These are phyloP conservation scores for Shiraia sp. DNA, from an alignment of 2,329 filamentous ascomycete genomes.

Conservation along the genomic window DNA sequence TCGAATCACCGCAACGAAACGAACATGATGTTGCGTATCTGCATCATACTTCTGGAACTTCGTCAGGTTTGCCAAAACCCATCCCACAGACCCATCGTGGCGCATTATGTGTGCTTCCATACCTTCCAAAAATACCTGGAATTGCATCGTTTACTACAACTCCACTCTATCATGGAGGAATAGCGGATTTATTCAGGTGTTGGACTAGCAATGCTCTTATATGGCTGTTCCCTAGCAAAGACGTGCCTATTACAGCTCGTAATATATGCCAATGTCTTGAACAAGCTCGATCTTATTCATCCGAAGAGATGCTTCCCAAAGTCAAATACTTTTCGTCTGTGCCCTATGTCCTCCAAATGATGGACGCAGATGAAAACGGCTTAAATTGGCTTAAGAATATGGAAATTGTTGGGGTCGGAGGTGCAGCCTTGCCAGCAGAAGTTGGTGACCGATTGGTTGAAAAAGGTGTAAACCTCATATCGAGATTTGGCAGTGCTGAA, in stretches of 20 bases:
- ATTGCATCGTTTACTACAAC: constrained; percentile 66
- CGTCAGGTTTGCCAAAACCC: constrained; percentile 64
- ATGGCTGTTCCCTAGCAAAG: constrained; percentile 64
- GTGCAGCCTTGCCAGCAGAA: constrained; percentile 59
- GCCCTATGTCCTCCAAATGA: constrained; percentile 85
- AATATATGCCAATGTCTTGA: constrained; percentile 58
- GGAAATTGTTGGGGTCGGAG: constrained; percentile 67
- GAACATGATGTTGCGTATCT: constrained; percentile 58
- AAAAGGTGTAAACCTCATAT: constrained; percentile 60
- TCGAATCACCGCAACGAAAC: constrained; percentile 13
- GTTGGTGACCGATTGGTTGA: constrained; percentile 59
- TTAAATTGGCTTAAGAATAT: constrained; percentile 64
- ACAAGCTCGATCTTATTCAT: constrained; percentile 33
- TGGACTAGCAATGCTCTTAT: constrained; percentile 64
- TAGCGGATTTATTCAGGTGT: constrained; percentile 64
- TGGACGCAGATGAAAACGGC: constrained; percentile 87
- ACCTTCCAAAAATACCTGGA: constrained; percentile 41
- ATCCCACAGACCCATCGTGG: constrained; percentile 62
- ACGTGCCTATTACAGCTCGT: constrained; percentile 58
- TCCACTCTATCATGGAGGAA: constrained; percentile 67
- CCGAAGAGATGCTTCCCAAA: constrained; percentile 23
- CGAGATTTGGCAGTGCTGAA: constrained; percentile 67
- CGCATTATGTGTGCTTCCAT: constrained; percentile 59
- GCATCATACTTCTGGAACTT: constrained; percentile 68
- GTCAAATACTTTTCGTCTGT: constrained; percentile 66